A percentile compares a stretch with the other conserved stretches of the same genome.
These are phyloP conservation scores for Pythium brachiatum DNA, from an alignment of 352 stramenopile genomes.

Conservation along the genomic window DNA sequence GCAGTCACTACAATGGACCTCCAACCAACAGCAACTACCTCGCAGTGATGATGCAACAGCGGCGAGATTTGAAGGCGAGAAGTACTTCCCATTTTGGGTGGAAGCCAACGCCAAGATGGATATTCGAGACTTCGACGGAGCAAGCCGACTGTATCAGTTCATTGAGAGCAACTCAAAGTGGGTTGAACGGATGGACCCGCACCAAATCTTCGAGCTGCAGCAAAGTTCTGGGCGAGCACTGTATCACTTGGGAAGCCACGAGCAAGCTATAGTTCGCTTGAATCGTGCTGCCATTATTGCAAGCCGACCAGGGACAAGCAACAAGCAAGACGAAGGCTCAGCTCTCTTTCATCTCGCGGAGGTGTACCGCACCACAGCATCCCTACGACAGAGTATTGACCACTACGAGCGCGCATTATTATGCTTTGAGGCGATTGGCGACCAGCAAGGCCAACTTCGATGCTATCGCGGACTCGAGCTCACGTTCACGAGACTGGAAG, in stretches of 20 bases:
- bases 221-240: slow-evolving; percentile 37
- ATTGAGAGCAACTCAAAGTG: slow-evolving; percentile 41
- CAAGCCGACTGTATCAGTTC: slow-evolving; percentile 39
- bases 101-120: slow-evolving; percentile 64
- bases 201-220: slow-evolving; percentile 32
- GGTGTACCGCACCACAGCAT: slow-evolving; percentile 37
- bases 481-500: slow-evolving; percentile 44
- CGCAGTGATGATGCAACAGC: background rate
- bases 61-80: slow-evolving; percentile 25
- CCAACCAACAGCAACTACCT: slow-evolving; percentile 24
- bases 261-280: slow-evolving; percentile 51
- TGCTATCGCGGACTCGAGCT: slow-evolving; percentile 63
- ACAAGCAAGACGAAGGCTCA: slow-evolving; percentile 35
- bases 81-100: slow-evolving; percentile 42
- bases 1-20: slow-evolving; percentile 38
- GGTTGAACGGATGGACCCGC: slow-evolving; percentile 34
- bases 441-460: slow-evolving; percentile 41
- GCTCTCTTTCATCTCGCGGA: slow-evolving; percentile 34
- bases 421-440: slow-evolving; percentile 45
- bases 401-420: slow-evolving; percentile 53
- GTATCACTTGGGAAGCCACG: slow-evolving; percentile 40
- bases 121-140: slow-evolving; percentile 45
- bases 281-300: slow-evolving; percentile 43
- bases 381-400: slow-evolving; percentile 47
- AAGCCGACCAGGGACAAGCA: slow-evolving; percentile 18